Base-by-base conservation (phyloP, 2,329 filamentous ascomycete genomes). In the Akanthomyces muscarius region DNA sequence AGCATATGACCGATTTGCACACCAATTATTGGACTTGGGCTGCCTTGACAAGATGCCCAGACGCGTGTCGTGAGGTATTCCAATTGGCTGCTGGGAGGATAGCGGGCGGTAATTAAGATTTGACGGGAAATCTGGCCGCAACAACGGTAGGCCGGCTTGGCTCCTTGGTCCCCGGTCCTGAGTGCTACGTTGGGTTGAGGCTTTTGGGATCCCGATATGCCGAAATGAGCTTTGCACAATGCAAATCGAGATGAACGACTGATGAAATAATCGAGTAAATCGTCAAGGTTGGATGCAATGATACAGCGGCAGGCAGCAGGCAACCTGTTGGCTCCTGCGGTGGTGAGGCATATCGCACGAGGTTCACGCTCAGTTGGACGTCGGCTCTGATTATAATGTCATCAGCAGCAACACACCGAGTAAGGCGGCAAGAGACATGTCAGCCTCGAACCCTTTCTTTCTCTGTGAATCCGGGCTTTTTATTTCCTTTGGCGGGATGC, bases 121-220 rank as follows among this genome's bases (percentile, higher is more conserved):
- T 42, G 44, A 47, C 42, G 42, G 54, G 54, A 57, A 36, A 57
- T 47, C 54, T 57, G 42, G 54, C 54, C 48, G 48, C 48, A 10
- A 51, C 8, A 18, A 30, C 25, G 48, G 42, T 18, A 47, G 21
- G 21, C 21, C 21, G 42, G 42, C 11, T 57, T 28, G 54, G 54
- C 36, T 10, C 36, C 42, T 33, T 33, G 30, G 30, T 33, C 30
- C 54, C 54, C 21, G 1, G 42, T 57, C 54, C 21, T 18, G 54
- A 47, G 13, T 57, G 54, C 54, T 21, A 57, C 54, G 42, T 8
- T 57, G 54, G 33, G 41, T 3, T 18, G n/a, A 57, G 54, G 54
- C 54, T 38, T 44, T 36, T 33, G n/a, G 5, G 10, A 18, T 47
- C 18, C 4, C 23, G 38, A 42, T 36, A 10, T 44, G 52, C 23